Evolutionary conservation across 305 asterid genomes (phyloP).

Genomic region (Coffea humblotiana): DNA sequence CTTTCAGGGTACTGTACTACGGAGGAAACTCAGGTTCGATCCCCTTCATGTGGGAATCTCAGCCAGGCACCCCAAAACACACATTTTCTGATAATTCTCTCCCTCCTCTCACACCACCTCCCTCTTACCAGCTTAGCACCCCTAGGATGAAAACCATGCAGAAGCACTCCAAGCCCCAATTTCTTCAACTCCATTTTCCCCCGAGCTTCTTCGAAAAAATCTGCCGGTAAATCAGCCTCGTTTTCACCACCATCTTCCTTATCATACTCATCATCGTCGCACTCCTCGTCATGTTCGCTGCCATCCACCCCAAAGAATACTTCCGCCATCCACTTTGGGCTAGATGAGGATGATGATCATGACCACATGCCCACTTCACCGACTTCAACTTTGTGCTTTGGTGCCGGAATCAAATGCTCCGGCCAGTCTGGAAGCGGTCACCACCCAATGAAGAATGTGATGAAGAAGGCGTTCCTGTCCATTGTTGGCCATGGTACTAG

Average conservation of each 20-base stretch:
- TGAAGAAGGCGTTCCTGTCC: constrained; percentile 45
- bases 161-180: constrained; percentile 31
- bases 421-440: constrained; percentile 28
- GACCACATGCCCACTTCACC: constrained; percentile 32
- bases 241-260: constrained; percentile 34
- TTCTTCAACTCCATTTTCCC: constrained; percentile 35
- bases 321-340: constrained; percentile 21
- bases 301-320: constrained; percentile 29
- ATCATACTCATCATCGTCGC: constrained; percentile 21
- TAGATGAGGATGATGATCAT: constrained; percentile 23
- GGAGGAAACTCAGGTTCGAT: constrained; percentile 63
- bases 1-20: constrained; percentile 61
- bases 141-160: constrained; percentile 25
- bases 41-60: constrained; percentile 86
- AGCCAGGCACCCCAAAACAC: constrained; percentile 86
- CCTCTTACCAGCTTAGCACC: constrained; percentile 42
- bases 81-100: constrained; percentile 34
- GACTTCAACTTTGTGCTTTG: constrained; percentile 56
- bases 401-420: constrained; percentile 25
- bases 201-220: constrained; percentile 27
- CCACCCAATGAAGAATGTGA: constrained; percentile 39
- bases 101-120: constrained; percentile 87
- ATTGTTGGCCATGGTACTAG: constrained; percentile 34
- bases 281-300: constrained; percentile 41
- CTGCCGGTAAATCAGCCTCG: constrained; percentile 17